A percentile compares a stretch with the other conserved stretches of the same genome.
These are phyloP conservation scores for Udeniomyces megalosporus DNA, from an alignment of 768 basidiomycete genomes.

Conservation along the genomic window DNA sequence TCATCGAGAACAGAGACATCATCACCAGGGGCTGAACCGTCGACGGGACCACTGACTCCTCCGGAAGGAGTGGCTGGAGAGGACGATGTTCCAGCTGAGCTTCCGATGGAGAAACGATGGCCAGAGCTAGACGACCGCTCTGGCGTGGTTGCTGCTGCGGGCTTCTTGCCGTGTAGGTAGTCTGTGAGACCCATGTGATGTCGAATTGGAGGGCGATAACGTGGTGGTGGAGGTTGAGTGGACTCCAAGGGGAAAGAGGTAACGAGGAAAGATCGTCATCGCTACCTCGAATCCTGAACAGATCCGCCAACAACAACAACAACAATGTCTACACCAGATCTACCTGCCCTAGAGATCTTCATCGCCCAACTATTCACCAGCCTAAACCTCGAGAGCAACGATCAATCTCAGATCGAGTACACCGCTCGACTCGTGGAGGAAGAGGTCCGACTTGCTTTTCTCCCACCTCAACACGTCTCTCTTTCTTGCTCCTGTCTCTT, in stretches of 20 bases:
- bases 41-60: slow-evolving; percentile 46
- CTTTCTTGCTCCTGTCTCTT: not conserved
- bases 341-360: slow-evolving; percentile 6
- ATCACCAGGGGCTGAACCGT: slow-evolving; percentile 41
- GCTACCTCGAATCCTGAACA: too few relatives aligned
- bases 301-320: too few relatives aligned
- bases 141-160: not conserved
- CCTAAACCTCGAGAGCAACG: not conserved
- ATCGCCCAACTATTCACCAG: not conserved
- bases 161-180: not conserved
- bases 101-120: not conserved
- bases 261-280: not conserved
- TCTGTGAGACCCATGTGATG: slow-evolving; percentile 9
- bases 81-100: too few relatives aligned
- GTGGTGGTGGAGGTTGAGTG: not conserved
- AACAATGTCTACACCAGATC: too few relatives aligned
- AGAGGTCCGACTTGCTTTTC: slow-evolving; percentile 3
- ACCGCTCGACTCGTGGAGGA: slow-evolving; percentile 8
- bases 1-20: slow-evolving; percentile 88
- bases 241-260: not conserved
- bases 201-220: not conserved
- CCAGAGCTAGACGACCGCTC: not conserved
- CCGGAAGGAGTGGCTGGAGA: slow-evolving; percentile 31
- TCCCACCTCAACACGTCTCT: not conserved
- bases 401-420: slow-evolving; percentile 9